Percentiles rank a stretch among this genome's conserved stretches.
Conservation (phyloP, 1,284 basidiomycete species). For the Sanghuangporus baumii region DNA sequence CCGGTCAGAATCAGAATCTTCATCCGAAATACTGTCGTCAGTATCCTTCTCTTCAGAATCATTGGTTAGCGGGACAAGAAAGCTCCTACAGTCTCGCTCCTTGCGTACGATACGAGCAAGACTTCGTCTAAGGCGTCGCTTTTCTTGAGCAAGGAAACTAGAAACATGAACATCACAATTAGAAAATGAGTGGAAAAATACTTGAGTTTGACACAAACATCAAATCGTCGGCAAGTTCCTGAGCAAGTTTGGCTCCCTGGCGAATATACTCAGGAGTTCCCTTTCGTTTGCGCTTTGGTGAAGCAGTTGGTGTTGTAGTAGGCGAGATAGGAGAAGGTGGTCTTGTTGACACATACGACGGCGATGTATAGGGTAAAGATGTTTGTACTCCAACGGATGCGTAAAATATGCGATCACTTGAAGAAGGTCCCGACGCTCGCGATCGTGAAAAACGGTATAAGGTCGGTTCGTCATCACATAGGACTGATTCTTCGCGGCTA, state of each 20-base stretch:
- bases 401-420: neutral
- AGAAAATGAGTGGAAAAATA: neutral
- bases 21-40: neutral
- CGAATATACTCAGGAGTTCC: neutral
- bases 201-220: neutral
- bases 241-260: neutral
- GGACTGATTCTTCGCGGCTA: neutral
- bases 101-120: neutral
- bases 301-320: neutral
- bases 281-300: neutral
- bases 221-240: neutral
- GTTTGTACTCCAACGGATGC: constrained; percentile 9
- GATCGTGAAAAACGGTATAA: neutral
- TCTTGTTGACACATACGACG: neutral
- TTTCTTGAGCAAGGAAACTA: constrained; percentile 6
- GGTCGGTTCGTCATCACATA: neutral
- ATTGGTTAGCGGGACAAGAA: neutral
- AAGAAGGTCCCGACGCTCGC: neutral
- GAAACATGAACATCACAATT: neutral
- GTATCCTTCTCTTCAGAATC: neutral
- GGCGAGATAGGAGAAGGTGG: neutral
- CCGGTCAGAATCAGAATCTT: neutral
- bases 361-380: neutral
- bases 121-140: neutral
- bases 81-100: neutral